Conservation (phyloP, 1,139 yeast genomes). For the Lodderomyces beijingensis region DNA sequence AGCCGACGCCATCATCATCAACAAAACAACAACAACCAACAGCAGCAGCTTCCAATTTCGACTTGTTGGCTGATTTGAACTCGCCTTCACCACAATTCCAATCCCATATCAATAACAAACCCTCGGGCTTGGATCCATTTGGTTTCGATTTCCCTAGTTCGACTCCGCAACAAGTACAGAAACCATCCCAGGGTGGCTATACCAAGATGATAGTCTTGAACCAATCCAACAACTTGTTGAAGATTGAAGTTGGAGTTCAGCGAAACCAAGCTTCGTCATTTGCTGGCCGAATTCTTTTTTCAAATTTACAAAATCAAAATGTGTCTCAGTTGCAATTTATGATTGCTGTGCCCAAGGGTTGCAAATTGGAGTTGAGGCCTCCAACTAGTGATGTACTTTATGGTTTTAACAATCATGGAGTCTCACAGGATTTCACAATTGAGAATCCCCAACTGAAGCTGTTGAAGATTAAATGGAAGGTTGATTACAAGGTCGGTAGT, state of each 20-base stretch:
- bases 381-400: slow-evolving; percentile 58
- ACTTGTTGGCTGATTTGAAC: slow-evolving; percentile 43
- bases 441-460: slow-evolving; percentile 46
- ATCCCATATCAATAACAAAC: slow-evolving; percentile 24
- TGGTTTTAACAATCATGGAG: slow-evolving; percentile 49
- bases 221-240: slow-evolving; percentile 47
- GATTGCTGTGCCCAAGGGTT: slow-evolving; percentile 78
- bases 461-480: slow-evolving; percentile 81
- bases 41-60: slow-evolving; percentile 16
- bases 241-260: slow-evolving; percentile 47
- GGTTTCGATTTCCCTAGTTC: slow-evolving; percentile 43
- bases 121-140: slow-evolving; percentile 44
- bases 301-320: slow-evolving; percentile 34
- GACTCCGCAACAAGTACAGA: slow-evolving; percentile 32
- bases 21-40: slow-evolving; percentile 2
- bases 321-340: slow-evolving; percentile 54
- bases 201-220: slow-evolving; percentile 27
- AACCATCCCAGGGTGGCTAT: slow-evolving; percentile 7
- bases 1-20: slow-evolving; percentile 13
- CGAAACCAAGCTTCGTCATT: slow-evolving; percentile 34
- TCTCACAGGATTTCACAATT: slow-evolving; percentile 58
- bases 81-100: slow-evolving; percentile 45
- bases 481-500: slow-evolving; percentile 51
- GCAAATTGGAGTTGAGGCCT: slow-evolving; percentile 62
- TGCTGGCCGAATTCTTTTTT: slow-evolving; percentile 42